Evolutionary conservation across 2,329 filamentous ascomycete genomes (phyloP).

Genomic region (Sporothrix brunneoviolacea): DNA sequence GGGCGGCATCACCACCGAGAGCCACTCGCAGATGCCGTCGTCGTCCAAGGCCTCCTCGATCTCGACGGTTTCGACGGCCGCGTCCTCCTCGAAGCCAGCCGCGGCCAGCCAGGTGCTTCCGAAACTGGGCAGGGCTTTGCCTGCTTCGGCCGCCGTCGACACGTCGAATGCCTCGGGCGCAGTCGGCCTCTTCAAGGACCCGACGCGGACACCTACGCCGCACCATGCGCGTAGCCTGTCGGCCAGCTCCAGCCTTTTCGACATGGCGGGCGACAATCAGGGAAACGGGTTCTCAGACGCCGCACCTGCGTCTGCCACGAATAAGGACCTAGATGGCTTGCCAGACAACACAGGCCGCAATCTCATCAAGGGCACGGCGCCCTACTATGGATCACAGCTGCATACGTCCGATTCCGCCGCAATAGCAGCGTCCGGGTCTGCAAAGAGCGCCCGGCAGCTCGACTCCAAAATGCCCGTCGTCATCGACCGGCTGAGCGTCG

Average conservation of each 20-base stretch:
- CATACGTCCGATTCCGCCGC: background rate
- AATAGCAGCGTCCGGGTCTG: background rate
- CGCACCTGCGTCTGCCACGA: conserved; percentile 35
- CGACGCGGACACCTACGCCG: conserved; percentile 33
- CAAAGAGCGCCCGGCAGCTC: too few species aligned
- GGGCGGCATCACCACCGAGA: conserved; percentile 31
- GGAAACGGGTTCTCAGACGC: conserved; percentile 22
- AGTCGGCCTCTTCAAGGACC: conserved; percentile 41
- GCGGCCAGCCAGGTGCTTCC: conserved; percentile 36
- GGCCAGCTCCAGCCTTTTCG: conserved; percentile 34
- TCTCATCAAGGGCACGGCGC: too few species aligned
- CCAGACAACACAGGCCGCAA: too few species aligned
- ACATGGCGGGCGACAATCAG: conserved; percentile 24
- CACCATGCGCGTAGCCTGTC: conserved; percentile 23
- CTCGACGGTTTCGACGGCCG: conserved; percentile 37
- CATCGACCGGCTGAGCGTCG: conserved; percentile 48
- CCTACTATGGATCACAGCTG: conserved; percentile 19
- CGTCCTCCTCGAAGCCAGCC: conserved; percentile 36
- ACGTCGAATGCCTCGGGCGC: conserved; percentile 44
- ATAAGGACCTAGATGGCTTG: conserved; percentile 38
- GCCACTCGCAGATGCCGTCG: conserved; percentile 33
- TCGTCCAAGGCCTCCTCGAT: conserved; percentile 44
- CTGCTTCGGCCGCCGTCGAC: conserved; percentile 35
- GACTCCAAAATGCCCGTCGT: conserved; percentile 41
- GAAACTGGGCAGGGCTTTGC: conserved; percentile 36